A percentile compares a stretch with the other conserved stretches of the same genome.
These are phyloP conservation scores for Extremus antarcticus DNA, from an alignment of 495 filamentous ascomycete species.

Conservation along the genomic window DNA sequence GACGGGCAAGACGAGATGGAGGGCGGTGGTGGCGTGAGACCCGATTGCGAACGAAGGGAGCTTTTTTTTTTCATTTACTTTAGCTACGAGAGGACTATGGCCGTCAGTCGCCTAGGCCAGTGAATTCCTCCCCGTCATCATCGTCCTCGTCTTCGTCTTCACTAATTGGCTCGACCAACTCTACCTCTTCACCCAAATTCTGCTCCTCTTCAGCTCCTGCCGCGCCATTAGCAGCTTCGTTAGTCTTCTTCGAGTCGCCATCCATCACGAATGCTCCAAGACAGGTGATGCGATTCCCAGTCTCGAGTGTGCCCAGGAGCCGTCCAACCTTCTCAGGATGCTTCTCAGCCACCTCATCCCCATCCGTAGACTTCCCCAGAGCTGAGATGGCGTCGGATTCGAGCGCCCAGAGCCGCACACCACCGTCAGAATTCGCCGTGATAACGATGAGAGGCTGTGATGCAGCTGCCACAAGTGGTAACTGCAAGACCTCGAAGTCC, in stretches of 20 bases:
- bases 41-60: too few species aligned
- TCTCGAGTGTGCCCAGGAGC: conserved; percentile 69
- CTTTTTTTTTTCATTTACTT: not conserved
- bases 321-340: conserved; percentile 50
- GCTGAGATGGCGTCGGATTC: conserved; percentile 22
- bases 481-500: conserved; percentile 62
- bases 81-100: not conserved
- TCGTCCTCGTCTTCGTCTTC: conserved; percentile 14
- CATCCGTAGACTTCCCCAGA: not conserved
- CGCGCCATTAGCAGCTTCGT: conserved; percentile 33
- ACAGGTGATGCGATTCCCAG: conserved; percentile 82
- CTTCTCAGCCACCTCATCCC: conserved; percentile 16
- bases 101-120: not conserved
- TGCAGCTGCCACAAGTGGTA: conserved; percentile 20
- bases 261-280: conserved; percentile 77
- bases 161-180: not conserved
- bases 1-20: too few species aligned
- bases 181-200: not conserved
- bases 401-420: conserved; percentile 58
- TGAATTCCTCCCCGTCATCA: conserved; percentile 2
- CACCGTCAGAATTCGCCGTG: conserved; percentile 73
- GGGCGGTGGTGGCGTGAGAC: too few species aligned
- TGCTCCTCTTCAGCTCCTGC: conserved; percentile 39
- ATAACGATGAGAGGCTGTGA: conserved; percentile 47
- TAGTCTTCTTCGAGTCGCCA: conserved; percentile 39